Conservation (phyloP, 805 yeast species). For the Candida peoriensis region DNA sequence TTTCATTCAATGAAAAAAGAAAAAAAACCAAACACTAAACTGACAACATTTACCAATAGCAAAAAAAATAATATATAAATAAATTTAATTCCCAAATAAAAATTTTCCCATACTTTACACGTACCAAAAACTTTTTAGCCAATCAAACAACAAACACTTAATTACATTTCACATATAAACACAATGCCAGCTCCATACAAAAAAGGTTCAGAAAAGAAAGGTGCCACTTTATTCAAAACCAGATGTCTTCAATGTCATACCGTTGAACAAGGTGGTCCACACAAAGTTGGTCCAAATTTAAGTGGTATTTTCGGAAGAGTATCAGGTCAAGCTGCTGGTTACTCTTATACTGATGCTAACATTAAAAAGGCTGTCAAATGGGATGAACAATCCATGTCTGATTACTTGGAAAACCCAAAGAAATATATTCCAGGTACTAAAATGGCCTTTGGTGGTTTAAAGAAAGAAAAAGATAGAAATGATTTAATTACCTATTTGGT, state of each 20-base stretch:
- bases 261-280: slow-evolving; percentile 89
- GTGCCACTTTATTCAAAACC: slow-evolving; percentile 97
- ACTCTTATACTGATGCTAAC: slow-evolving; percentile 97
- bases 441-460: slow-evolving; percentile 99
- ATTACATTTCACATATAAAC: not conserved
- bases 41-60: slow-evolving; percentile 1
- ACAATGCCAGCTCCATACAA: slow-evolving; percentile 30
- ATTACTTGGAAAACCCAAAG: slow-evolving; percentile 99
- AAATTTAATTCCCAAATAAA: slow-evolving; percentile 1
- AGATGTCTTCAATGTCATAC: slow-evolving; percentile 99
- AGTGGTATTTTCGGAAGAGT: slow-evolving; percentile 91
- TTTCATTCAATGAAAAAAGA: slow-evolving; percentile 1
- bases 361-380: slow-evolving; percentile 90
- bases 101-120: too few relatives aligned
- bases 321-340: slow-evolving; percentile 90
- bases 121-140: not conserved
- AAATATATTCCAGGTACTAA: slow-evolving; percentile 99
- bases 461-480: slow-evolving; percentile 98
- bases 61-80: slow-evolving; percentile 10
- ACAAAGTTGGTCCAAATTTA: slow-evolving; percentile 99
- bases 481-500: slow-evolving; percentile 86
- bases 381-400: slow-evolving; percentile 84
- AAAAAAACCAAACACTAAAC: slow-evolving; percentile 9
- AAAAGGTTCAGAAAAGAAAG: slow-evolving; percentile 77
- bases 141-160: not conserved